Evolutionary conservation across 148 eudicot species (phyloP), one percentile per base, ranked within the genome.

Genomic region (Salicornia ramosissima): DNA sequence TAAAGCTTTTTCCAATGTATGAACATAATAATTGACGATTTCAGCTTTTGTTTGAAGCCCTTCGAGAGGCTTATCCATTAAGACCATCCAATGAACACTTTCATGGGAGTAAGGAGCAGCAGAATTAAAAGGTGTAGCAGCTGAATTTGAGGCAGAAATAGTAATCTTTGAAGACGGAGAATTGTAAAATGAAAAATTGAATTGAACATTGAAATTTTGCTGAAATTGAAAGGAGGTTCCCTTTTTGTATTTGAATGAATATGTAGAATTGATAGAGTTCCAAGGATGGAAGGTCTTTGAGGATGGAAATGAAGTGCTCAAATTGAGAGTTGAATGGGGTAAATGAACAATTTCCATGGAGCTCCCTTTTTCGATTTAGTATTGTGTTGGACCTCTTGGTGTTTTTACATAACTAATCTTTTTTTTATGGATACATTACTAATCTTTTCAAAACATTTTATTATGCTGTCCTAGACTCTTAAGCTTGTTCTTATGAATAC

Each of bases 71-170:
- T 76, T 69, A 65, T 87, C 84, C 80, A 81, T 70, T 50, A 73
- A 66, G 52, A 91, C 90, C 77, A 85, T 80, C 97, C 97, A 91
- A 30, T 77, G 76, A 69, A 69, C 75, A 59, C 79, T 78, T 10
- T 71, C 25, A 42, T 11, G 18, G 34, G 71, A 50, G 52, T 47
- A 62, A 7, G 36, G 30, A 25, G 61, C 25, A 34, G 70, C 39
- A 39, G 45, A 65, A 74, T 6, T 53, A n/a, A 42, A 56, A 30
- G 71, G 28, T 29, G 54, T 3, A 21, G n/a, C 10, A 26, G 21
- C 12, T 52, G 71, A 43, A 18, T 45, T 19, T 40, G 53, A 9
- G 29, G 50, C 28, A 14, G 58, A 21, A 6, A 56, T 4, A 34
- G 39, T 46, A 19, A 45, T 33, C 4, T 15, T 57, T 24, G 59